Conservation (phyloP, 2,329 filamentous ascomycete genomes). For the Cladosporium sp. region DNA sequence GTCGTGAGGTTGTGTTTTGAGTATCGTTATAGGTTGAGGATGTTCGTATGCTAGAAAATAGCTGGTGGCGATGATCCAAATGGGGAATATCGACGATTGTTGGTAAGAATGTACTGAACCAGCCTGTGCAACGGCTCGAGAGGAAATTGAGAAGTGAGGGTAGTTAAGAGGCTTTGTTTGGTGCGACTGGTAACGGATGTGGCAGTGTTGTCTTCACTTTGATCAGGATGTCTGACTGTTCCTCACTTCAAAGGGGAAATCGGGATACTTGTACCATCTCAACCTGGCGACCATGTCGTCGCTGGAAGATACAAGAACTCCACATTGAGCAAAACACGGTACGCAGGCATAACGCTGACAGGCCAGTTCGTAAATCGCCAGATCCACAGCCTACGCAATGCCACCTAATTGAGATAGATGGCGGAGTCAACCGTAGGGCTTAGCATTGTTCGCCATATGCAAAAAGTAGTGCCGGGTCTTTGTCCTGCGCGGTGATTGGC, state of each 20-base stretch:
- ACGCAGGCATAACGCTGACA: not conserved
- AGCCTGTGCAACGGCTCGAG: not conserved
- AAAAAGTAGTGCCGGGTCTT: slow-evolving; percentile 1
- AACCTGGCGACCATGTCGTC: not conserved
- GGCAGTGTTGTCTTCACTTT: slow-evolving; percentile 4
- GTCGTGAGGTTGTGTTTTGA: not conserved
- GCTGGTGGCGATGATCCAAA: not conserved
- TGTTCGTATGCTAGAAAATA: not conserved
- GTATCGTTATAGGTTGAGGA: not conserved
- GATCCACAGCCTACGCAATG: not conserved
- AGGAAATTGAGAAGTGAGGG: not conserved
- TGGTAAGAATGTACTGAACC: not conserved
- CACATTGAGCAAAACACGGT: not conserved
- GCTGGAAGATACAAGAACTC: not conserved
- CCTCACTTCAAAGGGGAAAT: not conserved
- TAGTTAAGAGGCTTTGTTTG: not conserved
- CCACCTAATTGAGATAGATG: not conserved
- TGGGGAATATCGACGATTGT: not conserved
- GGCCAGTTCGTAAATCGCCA: slow-evolving; percentile 5
- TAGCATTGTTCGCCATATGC: slow-evolving; percentile 8
- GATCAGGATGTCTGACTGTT: not conserved
- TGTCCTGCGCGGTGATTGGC: not conserved
- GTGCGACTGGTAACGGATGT: not conserved
- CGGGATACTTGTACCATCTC: slow-evolving; percentile 3
- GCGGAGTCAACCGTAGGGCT: not conserved